Evolutionary conservation across 352 stramenopile genomes (phyloP).

Genomic region (Thalassiosira delicatula): DNA sequence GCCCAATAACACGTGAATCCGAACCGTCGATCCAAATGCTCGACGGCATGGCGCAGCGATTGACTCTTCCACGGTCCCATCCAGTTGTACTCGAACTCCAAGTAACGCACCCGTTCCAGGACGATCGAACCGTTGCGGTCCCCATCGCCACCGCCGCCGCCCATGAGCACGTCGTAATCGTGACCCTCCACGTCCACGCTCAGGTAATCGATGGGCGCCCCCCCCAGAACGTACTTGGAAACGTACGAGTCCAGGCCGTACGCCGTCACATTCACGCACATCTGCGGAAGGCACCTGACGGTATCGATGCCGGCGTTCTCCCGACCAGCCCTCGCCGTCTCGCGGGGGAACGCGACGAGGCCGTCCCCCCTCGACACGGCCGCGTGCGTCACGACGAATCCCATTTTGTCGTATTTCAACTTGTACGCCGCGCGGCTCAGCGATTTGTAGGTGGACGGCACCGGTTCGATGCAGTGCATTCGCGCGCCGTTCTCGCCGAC

Average conservation of each 20-base stretch:
- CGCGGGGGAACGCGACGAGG: conserved; percentile 20
- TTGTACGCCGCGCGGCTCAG: conserved; percentile 15
- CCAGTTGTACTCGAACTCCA: conserved; percentile 56
- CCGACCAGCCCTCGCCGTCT: not conserved
- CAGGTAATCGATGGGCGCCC: conserved; percentile 53
- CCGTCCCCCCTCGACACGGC: conserved; percentile 45
- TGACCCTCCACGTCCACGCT: conserved; percentile 54
- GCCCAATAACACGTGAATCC: conserved; percentile 74
- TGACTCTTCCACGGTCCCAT: conserved; percentile 41
- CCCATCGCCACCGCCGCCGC: no score
- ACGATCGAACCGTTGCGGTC: no score
- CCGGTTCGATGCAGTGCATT: conserved; percentile 73
- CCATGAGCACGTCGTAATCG: conserved; percentile 54
- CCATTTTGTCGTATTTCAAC: conserved; percentile 29
- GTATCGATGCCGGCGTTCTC: conserved; percentile 45
- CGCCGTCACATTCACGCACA: conserved; percentile 44
- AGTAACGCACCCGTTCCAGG: conserved; percentile 30
- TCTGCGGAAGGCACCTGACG: conserved; percentile 9
- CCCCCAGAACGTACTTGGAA: conserved; percentile 15
- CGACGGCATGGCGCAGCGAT: conserved; percentile 6
- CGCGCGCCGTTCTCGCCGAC: no score
- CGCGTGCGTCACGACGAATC: conserved; percentile 50
- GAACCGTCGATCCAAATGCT: conserved; percentile 14
- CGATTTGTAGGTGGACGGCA: conserved; percentile 47
- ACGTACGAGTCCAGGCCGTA: conserved; percentile 57